Percentiles rank a stretch among this genome's conserved stretches.
These are phyloP conservation scores for Castanopsis chinensis DNA, from an alignment of 306 rosid genomes.

Conservation along the genomic window DNA sequence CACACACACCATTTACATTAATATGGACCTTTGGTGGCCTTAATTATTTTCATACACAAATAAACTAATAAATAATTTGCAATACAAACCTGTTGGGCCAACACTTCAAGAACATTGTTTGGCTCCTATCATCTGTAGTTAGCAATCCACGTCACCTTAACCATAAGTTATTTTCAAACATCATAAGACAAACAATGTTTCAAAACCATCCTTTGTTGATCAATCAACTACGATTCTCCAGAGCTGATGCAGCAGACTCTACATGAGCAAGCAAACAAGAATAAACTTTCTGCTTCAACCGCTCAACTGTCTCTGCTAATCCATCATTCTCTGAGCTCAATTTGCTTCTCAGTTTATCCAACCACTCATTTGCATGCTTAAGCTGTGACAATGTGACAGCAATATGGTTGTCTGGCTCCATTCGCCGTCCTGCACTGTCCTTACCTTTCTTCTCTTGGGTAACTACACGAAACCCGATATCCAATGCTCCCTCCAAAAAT, in stretches of 20 bases:
- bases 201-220: slow-evolving; percentile 1
- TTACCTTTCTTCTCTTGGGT: slow-evolving; percentile 59
- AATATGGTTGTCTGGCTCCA: slow-evolving; percentile 59
- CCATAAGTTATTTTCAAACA: slow-evolving; percentile 36
- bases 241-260: slow-evolving; percentile 83
- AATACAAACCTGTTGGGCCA: slow-evolving; percentile 6
- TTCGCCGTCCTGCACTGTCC: slow-evolving; percentile 41
- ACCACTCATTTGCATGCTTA: slow-evolving; percentile 86
- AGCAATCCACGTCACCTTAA: slow-evolving; percentile 15
- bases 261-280: slow-evolving; percentile 71
- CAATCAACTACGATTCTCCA: slow-evolving; percentile 55
- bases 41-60: background rate
- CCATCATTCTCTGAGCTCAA: slow-evolving; percentile 39
- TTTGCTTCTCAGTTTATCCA: slow-evolving; percentile 58
- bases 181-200: background rate
- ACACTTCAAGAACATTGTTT: background rate
- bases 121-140: slow-evolving; percentile 18
- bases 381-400: slow-evolving; percentile 76
- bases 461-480: slow-evolving; percentile 54
- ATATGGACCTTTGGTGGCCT: slow-evolving; percentile 1
- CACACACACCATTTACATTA: background rate
- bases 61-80: slow-evolving; percentile 16
- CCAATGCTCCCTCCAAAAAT: slow-evolving; percentile 72
- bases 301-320: slow-evolving; percentile 48
- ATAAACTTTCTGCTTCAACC: slow-evolving; percentile 71